Base-by-base conservation (phyloP, 1,284 basidiomycete species). In the Neonothopanus nambi region DNA sequence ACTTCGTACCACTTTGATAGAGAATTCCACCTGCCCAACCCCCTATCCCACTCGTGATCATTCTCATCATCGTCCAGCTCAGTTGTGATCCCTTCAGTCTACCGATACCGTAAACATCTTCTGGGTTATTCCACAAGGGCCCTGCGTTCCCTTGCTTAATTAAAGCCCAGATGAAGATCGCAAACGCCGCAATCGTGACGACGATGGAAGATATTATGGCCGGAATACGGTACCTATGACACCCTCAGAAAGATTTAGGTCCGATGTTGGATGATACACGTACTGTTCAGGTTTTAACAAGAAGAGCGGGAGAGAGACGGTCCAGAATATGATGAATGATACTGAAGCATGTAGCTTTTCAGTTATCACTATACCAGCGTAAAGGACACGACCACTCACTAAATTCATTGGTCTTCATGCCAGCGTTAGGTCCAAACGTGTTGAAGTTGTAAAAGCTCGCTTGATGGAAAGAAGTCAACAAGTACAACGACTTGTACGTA, bases 151-250 rank as follows among this genome's bases (percentile, higher is more conserved):
- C 68, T 60, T 70, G 64, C 57, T 70, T 71, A 2, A 48, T 63
- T 3, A 71, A 43, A 23, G 67, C 67, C 69, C 69, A 71, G 24
- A 70, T 67, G 54, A 71, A 70, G 26, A 69, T 60, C 3, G 61
- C 48, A 43, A 70, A 60, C 2, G 67, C 66, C 1, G 68, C 61
- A 21, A 67, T 61, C 9, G 63, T 66, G 20, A 68, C 68, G 7
- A 65, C 39, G 5, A 64, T 54, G 3, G 68, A 69, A 4, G 68
- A 66, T 1, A 63, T 18, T 8, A 66, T 59, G 2, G 63, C 64
- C 1, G 66, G 67, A 8, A 65, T 54, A 20, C 65, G 64, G 48
- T 69, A 68, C n/a, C 66, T 68, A 45, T 13, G 12, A 24, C 15
- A 40, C 24, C 37, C 5, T 40, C 15, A 17, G n/a, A 20, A 38